Base-by-base conservation (phyloP, 1,284 basidiomycete genomes). In the Erythrobasidium hasegawianum region DNA sequence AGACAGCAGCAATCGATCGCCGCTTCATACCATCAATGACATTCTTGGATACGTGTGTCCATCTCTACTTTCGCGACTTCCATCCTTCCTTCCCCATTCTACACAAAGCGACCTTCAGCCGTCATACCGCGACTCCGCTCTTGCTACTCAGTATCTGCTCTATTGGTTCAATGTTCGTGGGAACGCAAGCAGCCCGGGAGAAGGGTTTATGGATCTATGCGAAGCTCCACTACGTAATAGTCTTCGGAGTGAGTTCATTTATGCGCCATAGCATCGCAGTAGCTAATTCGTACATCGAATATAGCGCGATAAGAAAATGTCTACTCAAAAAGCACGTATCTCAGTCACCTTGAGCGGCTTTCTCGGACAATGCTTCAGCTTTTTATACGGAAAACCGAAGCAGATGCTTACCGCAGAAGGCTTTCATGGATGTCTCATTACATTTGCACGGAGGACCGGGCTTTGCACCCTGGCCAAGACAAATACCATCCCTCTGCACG, bases 371-470 rank as follows among this genome's bases (percentile, higher is more conserved):
- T 61, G 59, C 38, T 61, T 61, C 52, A 61, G 59, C 13, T 61
- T 61, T 26, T 24, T 61, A 1, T 61, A 61, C 38, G 59, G 59
- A 8, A 26, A 54, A 24, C 59, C 59, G 8, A 61, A 61, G n/a
- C 59, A 61, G 13, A 61, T 61, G 59, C 53, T 61, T n/a, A 61
- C 59, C 2, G 59, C 59, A 18, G 59, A 61, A 24, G 41, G 45
- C 11, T 61, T 61, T 18, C 59, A 61, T 22, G 59, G 50, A 29
- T 61, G 59, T 26, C 24, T 52, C 10, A 38, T 47, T 40, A 61
- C 49, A 29, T 61, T 61, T 27, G 59, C 59, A 14, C 38, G 59
- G 38, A 47, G 59, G 14, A 49, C 49, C 7, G 59, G 59, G 4
- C 59, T 59, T 1, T 61, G 38, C 59, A 61, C 40, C 26, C 59